phyloP scores from a whole-genome alignment of 345 rosid species.

The Limnanthes douglasii region DNA sequence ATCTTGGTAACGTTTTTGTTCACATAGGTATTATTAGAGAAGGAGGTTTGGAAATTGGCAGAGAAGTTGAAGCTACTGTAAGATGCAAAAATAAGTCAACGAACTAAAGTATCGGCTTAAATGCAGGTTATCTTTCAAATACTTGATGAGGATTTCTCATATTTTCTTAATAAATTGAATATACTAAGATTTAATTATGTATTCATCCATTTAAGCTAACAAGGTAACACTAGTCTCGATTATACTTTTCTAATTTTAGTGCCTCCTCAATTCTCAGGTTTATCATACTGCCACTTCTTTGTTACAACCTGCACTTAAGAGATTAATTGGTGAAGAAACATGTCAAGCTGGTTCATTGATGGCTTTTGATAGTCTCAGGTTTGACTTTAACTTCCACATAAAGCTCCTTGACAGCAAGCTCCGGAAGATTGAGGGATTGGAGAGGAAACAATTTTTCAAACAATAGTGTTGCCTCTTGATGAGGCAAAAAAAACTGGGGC shows the following conservation, averaged over 20 bases:
- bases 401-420: constrained; percentile 53
- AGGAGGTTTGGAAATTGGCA: constrained; percentile 79
- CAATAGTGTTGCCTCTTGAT: constrained; percentile 62
- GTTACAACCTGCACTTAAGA: constrained; percentile 85
- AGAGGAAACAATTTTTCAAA: constrained; percentile 54
- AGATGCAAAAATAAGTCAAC: constrained; percentile 66
- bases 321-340: constrained; percentile 69
- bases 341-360: constrained; percentile 97
- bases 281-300: constrained; percentile 97
- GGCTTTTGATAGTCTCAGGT: constrained; percentile 92
- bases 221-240: too few relatives aligned
- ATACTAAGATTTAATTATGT: too few relatives aligned
- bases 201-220: too few relatives aligned
- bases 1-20: constrained; percentile 52
- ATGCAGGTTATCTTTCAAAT: too few relatives aligned
- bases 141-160: too few relatives aligned
- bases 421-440: constrained; percentile 82
- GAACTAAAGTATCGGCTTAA: constrained; percentile 51
- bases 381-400: constrained; percentile 80
- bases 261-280: constrained; percentile 57
- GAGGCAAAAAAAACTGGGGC: constrained; percentile 89
- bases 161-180: too few relatives aligned
- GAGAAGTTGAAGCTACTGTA: constrained; percentile 79
- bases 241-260: too few relatives aligned
- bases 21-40: constrained; percentile 68